Conservation (phyloP, 139 green algal species). For the Chlorella sp. region DNA sequence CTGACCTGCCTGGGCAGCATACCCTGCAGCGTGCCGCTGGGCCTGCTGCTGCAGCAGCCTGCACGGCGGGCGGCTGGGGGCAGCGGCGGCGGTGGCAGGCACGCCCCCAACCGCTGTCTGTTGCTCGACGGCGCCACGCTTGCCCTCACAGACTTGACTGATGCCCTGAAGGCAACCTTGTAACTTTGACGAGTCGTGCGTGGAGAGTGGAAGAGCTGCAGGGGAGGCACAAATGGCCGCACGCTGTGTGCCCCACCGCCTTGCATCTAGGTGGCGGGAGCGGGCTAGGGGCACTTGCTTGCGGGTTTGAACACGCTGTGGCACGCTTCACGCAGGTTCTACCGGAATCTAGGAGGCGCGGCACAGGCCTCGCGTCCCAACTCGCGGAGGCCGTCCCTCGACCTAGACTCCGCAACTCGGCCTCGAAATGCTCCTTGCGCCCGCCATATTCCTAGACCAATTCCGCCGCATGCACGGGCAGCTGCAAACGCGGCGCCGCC, state of each 20-base stretch:
- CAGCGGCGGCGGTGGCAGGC: neutral
- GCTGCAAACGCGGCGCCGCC: neutral
- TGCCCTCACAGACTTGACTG: constrained; percentile 4
- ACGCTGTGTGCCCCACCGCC: too few relatives aligned
- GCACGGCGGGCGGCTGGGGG: neutral
- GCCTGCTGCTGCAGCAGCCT: constrained; percentile 35
- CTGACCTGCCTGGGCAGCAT: constrained; percentile 10
- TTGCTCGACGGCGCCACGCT: constrained; percentile 6
- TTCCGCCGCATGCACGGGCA: neutral
- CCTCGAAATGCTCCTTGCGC: neutral
- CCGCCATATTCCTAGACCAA: neutral
- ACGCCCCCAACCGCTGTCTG: neutral
- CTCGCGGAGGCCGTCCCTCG: too few relatives aligned
- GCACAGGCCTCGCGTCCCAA: too few relatives aligned
- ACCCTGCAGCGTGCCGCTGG: neutral
- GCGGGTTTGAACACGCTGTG: too few relatives aligned
- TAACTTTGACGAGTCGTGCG: neutral
- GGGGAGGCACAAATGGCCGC: too few relatives aligned
- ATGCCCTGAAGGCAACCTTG: neutral
- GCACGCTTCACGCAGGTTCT: too few relatives aligned
- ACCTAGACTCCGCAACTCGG: too few relatives aligned
- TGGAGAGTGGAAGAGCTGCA: too few relatives aligned
- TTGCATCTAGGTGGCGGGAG: too few relatives aligned
- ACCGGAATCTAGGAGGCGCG: too few relatives aligned
- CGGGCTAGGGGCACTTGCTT: too few relatives aligned